Evolutionary conservation across 441 rosid genomes (phyloP), one percentile per base, ranked within the genome.

Genomic region (Raphanus hybrid): DNA sequence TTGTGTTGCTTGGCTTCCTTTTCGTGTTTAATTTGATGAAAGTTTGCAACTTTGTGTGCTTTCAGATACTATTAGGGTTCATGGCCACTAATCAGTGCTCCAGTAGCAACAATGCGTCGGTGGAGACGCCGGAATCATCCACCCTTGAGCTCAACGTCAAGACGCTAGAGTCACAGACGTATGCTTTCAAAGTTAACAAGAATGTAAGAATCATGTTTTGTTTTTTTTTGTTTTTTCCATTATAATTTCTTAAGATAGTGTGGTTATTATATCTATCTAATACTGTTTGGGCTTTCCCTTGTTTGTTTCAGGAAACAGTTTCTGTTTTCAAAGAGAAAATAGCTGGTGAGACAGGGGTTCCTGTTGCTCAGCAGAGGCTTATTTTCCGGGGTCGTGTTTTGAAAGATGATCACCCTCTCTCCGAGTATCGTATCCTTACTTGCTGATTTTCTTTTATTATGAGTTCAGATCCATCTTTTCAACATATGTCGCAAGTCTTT

Each of bases 341-440:
- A 83, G 92, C 98, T n/a, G 45, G 75, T 66, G 84, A 81, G 78
- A 68, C 86, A 45, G 96, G 93, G 12, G 88, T 93, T 57, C 92
- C 97, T 4, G 96, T 89, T 39, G 90, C 87, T 78, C 99, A 93
- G 81, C 99, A 93, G 71, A 82, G 99, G 72, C 86, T 96, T 79
- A 96, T 96, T 84, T 96, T 93, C 75, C 84, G 97, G 54, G 99
- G 98, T 81, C 87, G 88, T 82, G 98, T 96, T 75, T 84, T 96
- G 77, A 93, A 92, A 85, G 98, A 92, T 84, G 94, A 93, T 57
- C 94, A 90, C 69, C 88, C 79, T 70, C 98, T 93, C 79, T 92
- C 99, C 39, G 97, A 90, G 80, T 93, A 93, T 79, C 96, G 97
- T 96, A 96, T 93, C 98, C 94, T 77, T 77, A 11, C 9, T 65